These are phyloP conservation scores for Xylaria sp. DNA, from an alignment of 495 filamentous ascomycete species.

Conservation along the genomic window DNA sequence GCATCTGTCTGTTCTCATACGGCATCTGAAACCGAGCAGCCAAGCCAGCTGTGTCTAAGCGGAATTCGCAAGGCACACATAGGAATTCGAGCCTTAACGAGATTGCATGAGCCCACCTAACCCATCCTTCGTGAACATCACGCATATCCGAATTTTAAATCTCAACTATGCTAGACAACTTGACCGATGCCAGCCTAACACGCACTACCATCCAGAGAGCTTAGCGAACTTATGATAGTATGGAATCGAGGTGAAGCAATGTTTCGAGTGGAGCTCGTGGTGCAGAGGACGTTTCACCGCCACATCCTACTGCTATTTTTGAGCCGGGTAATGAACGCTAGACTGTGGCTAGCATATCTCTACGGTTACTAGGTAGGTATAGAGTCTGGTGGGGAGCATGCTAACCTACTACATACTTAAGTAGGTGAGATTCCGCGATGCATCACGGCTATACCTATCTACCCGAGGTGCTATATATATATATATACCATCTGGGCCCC, in stretches of 20 bases:
- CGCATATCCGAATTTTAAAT: background rate
- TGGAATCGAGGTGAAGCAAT: conserved; percentile 2
- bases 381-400: background rate
- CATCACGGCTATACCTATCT: background rate
- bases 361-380: background rate
- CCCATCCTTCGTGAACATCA: background rate
- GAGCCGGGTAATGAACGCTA: background rate
- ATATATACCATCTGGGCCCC: too few species aligned
- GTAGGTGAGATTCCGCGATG: background rate
- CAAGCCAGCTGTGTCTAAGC: background rate
- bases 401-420: too few species aligned
- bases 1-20: background rate
- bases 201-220: background rate
- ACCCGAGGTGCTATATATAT: background rate
- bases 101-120: conserved; percentile 3
- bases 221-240: background rate
- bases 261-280: background rate
- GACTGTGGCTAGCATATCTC: background rate
- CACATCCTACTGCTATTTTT: conserved; percentile 42
- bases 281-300: conserved; percentile 28
- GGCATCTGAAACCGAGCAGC: background rate
- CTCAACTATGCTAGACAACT: background rate
- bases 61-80: conserved; percentile 1
- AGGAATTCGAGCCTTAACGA: conserved; percentile 11
- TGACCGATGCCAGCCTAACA: background rate